Conservation (phyloP, 1,284 basidiomycete genomes). For the Ceratobasidium sp. region DNA sequence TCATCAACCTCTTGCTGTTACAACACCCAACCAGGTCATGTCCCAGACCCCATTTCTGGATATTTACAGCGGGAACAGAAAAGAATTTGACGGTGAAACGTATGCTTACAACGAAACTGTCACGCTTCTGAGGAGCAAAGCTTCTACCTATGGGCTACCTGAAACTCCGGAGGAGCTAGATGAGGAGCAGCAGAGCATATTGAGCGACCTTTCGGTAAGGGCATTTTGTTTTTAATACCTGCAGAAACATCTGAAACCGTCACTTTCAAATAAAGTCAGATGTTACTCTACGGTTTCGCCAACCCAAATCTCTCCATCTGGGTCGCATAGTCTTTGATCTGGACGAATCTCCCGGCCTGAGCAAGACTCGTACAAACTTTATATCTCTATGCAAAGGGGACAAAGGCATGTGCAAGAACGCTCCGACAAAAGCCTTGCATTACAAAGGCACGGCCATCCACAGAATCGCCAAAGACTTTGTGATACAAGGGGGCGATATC, state of each 20-base stretch:
- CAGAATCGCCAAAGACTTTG: conserved; percentile 63
- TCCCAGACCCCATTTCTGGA: conserved; percentile 57
- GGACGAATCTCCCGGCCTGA: conserved; percentile 58
- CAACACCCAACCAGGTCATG: conserved; percentile 9
- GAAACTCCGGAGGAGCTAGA: conserved; percentile 58
- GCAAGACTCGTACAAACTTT: conserved; percentile 66
- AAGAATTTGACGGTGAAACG: conserved; percentile 55
- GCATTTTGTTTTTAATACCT: conserved; percentile 4
- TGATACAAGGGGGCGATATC: conserved; percentile 67
- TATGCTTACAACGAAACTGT: conserved; percentile 56
- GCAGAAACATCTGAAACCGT: conserved; percentile 16
- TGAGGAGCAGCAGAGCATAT: conserved; percentile 62
- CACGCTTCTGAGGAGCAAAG: conserved; percentile 58
- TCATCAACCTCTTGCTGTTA: not conserved
- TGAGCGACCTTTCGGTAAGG: conserved; percentile 61
- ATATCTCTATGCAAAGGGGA: conserved; percentile 65
- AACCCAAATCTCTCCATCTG: conserved; percentile 59
- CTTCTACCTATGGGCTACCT: conserved; percentile 61
- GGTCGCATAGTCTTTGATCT: conserved; percentile 59
- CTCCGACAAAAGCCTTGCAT: conserved; percentile 63
- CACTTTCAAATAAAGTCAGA: conserved; percentile 53
- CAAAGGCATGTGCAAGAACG: conserved; percentile 63
- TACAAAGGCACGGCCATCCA: conserved; percentile 63
- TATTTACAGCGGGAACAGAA: conserved; percentile 60
- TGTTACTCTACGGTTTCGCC: conserved; percentile 56